A percentile compares a stretch with the other conserved stretches of the same genome.
Conservation (phyloP, 2,329 filamentous ascomycete genomes). For the Phaeophleospora eucalypticola region DNA sequence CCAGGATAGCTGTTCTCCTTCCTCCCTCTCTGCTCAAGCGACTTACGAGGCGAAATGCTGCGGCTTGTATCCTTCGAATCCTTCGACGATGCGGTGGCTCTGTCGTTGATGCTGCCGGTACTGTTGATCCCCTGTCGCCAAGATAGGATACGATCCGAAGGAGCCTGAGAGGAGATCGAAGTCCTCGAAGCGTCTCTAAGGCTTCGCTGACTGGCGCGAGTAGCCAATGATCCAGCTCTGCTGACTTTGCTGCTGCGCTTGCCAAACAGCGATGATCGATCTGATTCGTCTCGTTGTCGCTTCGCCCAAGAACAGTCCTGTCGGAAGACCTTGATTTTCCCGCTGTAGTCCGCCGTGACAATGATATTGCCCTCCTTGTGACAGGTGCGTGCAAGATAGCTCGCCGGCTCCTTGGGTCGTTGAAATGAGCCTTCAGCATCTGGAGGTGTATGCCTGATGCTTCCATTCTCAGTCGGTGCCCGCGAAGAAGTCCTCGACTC, state of each 20-base stretch:
- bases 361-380: constrained; percentile 86
- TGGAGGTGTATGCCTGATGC: constrained; percentile 29
- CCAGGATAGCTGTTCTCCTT: constrained; percentile 1
- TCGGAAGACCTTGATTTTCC: constrained; percentile 88
- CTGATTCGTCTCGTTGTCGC: constrained; percentile 68
- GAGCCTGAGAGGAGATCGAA: constrained; percentile 37
- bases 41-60: constrained; percentile 49
- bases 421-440: constrained; percentile 34
- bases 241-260: constrained; percentile 55
- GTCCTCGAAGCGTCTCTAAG: constrained; percentile 26
- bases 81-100: constrained; percentile 7
- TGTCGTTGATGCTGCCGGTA: constrained; percentile 45
- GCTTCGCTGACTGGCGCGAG: constrained; percentile 35
- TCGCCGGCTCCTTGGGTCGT: constrained; percentile 59
- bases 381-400: constrained; percentile 69
- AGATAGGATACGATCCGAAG: constrained; percentile 74
- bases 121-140: constrained; percentile 73
- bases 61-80: constrained; percentile 30
- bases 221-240: constrained; percentile 43
- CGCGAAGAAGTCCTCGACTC: constrained; percentile 42
- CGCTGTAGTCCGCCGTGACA: constrained; percentile 81
- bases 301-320: constrained; percentile 88
- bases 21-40: constrained; percentile 23
- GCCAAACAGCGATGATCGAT: constrained; percentile 72
- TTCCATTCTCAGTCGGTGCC: constrained; percentile 42